phyloP scores from a whole-genome alignment of 2,329 filamentous ascomycete species.

The Lachnellula hyalina region DNA sequence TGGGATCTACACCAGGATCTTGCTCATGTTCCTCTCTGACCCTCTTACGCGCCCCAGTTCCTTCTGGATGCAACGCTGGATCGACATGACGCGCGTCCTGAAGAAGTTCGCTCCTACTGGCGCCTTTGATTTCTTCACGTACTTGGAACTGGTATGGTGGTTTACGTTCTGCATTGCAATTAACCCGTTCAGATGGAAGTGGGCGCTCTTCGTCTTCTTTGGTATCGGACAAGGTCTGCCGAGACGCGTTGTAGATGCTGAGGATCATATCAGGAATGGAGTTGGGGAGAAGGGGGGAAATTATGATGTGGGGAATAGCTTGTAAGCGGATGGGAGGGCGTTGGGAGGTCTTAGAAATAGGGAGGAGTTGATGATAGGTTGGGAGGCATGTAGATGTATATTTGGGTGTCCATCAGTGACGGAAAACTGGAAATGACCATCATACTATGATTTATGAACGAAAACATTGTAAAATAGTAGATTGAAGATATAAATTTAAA shows the following conservation, averaged over 20 bases:
- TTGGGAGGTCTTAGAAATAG: neutral
- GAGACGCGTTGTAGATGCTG: conserved; percentile 57
- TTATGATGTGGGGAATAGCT: conserved; percentile 25
- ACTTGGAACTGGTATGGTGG: conserved; percentile 80
- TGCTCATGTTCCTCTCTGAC: conserved; percentile 82
- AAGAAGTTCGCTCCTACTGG: conserved; percentile 66
- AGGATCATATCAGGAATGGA: conserved; percentile 55
- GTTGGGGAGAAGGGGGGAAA: conserved; percentile 36
- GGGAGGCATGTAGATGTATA: neutral
- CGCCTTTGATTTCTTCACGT: conserved; percentile 87
- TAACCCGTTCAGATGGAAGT: conserved; percentile 89
- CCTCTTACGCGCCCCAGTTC: conserved; percentile 66
- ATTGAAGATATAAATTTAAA: too few species aligned
- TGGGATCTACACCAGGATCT: conserved; percentile 79
- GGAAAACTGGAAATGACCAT: too few species aligned
- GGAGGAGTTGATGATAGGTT: neutral
- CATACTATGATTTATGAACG: too few species aligned
- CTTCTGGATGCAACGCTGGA: conserved; percentile 79
- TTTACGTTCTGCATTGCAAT: conserved; percentile 72
- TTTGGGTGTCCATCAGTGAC: too few species aligned
- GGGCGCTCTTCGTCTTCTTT: conserved; percentile 77
- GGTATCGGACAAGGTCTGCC: conserved; percentile 66
- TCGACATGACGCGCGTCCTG: conserved; percentile 71
- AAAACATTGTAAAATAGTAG: too few species aligned
- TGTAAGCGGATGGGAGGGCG: conserved; percentile 7